A percentile compares a stretch with the other conserved stretches of the same genome.
Evolutionary conservation across 306 rosid species (phyloP).

Genomic region (Quercus agrifolia): DNA sequence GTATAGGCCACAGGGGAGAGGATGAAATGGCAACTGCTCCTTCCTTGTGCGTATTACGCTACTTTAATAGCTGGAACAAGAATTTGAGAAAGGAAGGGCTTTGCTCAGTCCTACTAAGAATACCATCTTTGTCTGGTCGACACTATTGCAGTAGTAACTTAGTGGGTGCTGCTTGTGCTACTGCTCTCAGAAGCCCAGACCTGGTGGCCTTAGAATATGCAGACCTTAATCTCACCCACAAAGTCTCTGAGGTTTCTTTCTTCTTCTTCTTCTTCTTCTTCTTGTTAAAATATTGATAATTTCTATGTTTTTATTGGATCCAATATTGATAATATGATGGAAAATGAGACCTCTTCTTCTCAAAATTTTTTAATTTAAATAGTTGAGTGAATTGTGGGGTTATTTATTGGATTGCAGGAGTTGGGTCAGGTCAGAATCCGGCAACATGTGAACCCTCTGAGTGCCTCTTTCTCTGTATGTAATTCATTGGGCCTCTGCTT

Average conservation of each 20-base stretch:
- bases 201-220: slow-evolving; percentile 78
- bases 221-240: slow-evolving; percentile 74
- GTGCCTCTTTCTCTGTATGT: slow-evolving; percentile 73
- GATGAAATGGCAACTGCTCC: background rate
- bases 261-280: background rate
- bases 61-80: background rate
- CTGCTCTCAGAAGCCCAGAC: slow-evolving; percentile 47
- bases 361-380: background rate
- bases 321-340: no score
- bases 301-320: no score
- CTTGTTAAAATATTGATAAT: background rate
- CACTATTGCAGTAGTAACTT: slow-evolving; percentile 9
- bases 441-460: slow-evolving; percentile 92
- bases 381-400: background rate
- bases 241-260: slow-evolving; percentile 16
- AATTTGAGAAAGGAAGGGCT: background rate
- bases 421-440: slow-evolving; percentile 79
- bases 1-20: background rate
- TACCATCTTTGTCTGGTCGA: slow-evolving; percentile 1
- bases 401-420: slow-evolving; percentile 48
- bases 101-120: slow-evolving; percentile 12
- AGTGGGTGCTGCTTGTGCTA: slow-evolving; percentile 14
- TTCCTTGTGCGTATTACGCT: background rate
- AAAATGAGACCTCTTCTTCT: no score
- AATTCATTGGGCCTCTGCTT: slow-evolving; percentile 2